phyloP scores from a whole-genome alignment of 2,329 filamentous ascomycete genomes.

The Colletotrichum sp. region DNA sequence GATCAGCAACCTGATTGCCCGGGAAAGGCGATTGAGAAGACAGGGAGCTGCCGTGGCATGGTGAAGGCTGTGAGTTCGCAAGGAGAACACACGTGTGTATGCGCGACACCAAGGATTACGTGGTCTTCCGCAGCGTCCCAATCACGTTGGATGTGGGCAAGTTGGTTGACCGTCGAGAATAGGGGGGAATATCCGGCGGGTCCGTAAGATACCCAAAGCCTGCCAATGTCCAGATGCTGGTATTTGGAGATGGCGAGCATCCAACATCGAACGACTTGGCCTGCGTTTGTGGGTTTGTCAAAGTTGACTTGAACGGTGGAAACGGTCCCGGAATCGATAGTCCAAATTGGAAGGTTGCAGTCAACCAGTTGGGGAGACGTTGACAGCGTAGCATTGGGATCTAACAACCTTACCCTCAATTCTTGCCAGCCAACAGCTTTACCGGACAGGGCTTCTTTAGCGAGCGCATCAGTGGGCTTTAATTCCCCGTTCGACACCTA shows the following conservation, averaged over 20 bases:
- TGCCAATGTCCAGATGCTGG: not conserved
- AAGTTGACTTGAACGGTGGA: not conserved
- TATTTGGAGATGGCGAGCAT: not conserved
- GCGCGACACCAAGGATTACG: not conserved
- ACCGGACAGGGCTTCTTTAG: not conserved
- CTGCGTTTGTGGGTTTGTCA: not conserved
- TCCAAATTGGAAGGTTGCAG: not conserved
- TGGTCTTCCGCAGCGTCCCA: not conserved
- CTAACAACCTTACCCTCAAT: not conserved
- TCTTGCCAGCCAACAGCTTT: not conserved
- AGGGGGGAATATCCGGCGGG: not conserved
- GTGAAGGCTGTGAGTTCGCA: not conserved
- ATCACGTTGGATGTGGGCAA: not conserved
- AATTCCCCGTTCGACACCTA: not conserved
- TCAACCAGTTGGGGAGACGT: not conserved
- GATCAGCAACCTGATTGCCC: not conserved
- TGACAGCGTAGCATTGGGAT: not conserved
- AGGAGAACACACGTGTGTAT: not conserved
- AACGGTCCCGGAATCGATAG: not conserved
- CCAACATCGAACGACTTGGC: not conserved
- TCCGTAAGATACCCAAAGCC: not conserved
- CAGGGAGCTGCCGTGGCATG: not conserved
- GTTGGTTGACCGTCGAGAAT: not conserved
- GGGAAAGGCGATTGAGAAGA: not conserved
- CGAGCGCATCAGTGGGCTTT: slow-evolving; percentile 10